These are phyloP conservation scores for Skeletonema grethae DNA, from an alignment of 108 stramenopile species.

Conservation along the genomic window DNA sequence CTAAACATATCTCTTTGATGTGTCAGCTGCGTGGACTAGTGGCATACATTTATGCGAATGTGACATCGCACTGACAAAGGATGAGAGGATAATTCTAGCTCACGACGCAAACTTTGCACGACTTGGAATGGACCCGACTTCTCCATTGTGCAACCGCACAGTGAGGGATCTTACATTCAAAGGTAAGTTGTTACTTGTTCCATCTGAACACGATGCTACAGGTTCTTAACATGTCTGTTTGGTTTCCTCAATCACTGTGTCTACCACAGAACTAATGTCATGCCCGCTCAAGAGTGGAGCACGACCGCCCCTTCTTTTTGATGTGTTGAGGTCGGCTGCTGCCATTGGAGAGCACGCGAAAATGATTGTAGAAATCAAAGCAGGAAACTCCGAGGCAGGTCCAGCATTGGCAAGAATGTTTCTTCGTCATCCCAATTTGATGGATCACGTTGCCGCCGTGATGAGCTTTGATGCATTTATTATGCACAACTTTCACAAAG, in stretches of 20 bases:
- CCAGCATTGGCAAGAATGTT: conserved; percentile 44
- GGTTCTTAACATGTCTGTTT: background rate
- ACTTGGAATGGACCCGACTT: conserved; percentile 47
- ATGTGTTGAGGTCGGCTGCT: conserved; percentile 42
- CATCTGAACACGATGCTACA: background rate
- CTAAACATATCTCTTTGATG: too few species aligned
- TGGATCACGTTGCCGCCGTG: conserved; percentile 52
- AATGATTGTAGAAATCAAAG: conserved; percentile 56
- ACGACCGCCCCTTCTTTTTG: conserved; percentile 51
- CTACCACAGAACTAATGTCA: conserved; percentile 32
- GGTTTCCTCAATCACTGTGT: background rate
- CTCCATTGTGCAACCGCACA: conserved; percentile 40
- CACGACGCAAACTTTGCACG: conserved; percentile 55
- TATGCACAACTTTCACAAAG: conserved; percentile 49
- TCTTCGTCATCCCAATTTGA: conserved; percentile 45
- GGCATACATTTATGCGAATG: conserved; percentile 47
- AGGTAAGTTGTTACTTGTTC: background rate
- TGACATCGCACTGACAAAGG: conserved; percentile 49
- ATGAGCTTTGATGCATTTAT: conserved; percentile 58
- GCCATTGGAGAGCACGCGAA: conserved; percentile 45
- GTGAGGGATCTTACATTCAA: conserved; percentile 47
- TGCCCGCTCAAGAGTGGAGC: conserved; percentile 49
- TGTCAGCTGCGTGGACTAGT: conserved; percentile 51
- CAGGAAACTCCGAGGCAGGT: conserved; percentile 43
- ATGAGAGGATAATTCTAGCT: conserved; percentile 48